These are phyloP conservation scores for Phaeomoniella chlamydospora DNA, from an alignment of 2,329 filamentous ascomycete species.

Conservation along the genomic window DNA sequence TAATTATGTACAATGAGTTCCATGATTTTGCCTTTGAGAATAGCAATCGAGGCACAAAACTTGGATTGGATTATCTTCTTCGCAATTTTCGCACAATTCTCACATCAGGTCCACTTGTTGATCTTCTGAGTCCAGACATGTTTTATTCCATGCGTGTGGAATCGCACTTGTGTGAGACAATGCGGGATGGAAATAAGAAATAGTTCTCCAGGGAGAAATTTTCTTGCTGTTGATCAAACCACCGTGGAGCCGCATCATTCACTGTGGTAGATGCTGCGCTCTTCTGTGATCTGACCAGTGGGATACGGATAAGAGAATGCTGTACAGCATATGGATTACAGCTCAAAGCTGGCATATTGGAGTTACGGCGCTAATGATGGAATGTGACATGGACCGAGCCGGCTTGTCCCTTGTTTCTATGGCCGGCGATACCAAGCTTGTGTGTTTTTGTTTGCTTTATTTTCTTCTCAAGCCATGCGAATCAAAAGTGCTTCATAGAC, in stretches of 20 bases:
- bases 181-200: too few species aligned
- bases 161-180: too few species aligned
- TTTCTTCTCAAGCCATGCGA: background rate
- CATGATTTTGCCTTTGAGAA: constrained; percentile 53
- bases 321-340: too few species aligned
- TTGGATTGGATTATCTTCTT: constrained; percentile 48
- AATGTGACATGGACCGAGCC: background rate
- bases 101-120: constrained; percentile 21
- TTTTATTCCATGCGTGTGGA: background rate
- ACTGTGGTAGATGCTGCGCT: too few species aligned
- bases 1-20: constrained; percentile 63
- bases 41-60: constrained; percentile 32
- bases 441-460: background rate
- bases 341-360: background rate
- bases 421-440: background rate
- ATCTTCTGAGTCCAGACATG: background rate
- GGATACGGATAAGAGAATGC: too few species aligned
- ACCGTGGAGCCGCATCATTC: too few species aligned
- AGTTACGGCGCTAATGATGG: background rate
- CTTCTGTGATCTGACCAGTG: too few species aligned
- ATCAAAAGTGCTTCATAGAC: background rate
- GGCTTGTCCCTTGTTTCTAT: background rate
- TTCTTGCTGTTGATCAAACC: too few species aligned
- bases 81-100: constrained; percentile 50
- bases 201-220: too few species aligned